phyloP scores from a whole-genome alignment of 106 monocot species.

The Agapanthus africanus region DNA sequence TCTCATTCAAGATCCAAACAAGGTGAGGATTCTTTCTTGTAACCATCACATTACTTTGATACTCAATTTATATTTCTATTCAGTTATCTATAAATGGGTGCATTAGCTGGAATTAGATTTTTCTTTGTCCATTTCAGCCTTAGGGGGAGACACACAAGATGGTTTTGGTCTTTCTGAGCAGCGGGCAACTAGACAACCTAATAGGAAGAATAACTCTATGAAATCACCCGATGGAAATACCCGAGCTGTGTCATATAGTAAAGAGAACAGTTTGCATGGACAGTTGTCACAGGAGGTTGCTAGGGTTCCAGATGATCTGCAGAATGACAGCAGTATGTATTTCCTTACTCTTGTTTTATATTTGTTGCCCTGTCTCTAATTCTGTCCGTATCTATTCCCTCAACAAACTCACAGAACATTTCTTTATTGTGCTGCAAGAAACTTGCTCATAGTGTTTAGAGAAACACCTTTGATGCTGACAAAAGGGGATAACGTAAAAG shows the following conservation, averaged over 20 bases:
- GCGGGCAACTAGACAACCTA: constrained; percentile 14
- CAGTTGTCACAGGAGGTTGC: constrained; percentile 8
- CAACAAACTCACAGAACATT: neutral
- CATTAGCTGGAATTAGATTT: neutral
- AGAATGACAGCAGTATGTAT: constrained; percentile 7
- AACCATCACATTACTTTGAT: neutral
- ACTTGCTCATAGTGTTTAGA: neutral
- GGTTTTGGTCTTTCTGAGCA: constrained; percentile 19
- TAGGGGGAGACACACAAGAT: constrained; percentile 20
- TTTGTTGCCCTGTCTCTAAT: neutral
- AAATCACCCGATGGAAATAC: constrained; percentile 22
- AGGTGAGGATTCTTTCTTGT: constrained; percentile 22
- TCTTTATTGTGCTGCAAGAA: neutral
- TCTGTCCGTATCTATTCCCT: neutral
- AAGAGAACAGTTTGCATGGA: constrained; percentile 14
- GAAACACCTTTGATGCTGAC: neutral
- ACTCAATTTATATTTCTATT: neutral
- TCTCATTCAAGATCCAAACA: constrained; percentile 31
- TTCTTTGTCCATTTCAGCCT: constrained; percentile 16
- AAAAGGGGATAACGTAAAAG: neutral
- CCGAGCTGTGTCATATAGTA: constrained; percentile 2
- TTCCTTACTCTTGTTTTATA: neutral
- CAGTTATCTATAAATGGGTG: neutral
- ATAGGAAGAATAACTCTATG: constrained; percentile 4
- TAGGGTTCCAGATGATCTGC: constrained; percentile 8